Evolutionary conservation across 768 basidiomycete species (phyloP).

Genomic region (Amanita exitialis): DNA sequence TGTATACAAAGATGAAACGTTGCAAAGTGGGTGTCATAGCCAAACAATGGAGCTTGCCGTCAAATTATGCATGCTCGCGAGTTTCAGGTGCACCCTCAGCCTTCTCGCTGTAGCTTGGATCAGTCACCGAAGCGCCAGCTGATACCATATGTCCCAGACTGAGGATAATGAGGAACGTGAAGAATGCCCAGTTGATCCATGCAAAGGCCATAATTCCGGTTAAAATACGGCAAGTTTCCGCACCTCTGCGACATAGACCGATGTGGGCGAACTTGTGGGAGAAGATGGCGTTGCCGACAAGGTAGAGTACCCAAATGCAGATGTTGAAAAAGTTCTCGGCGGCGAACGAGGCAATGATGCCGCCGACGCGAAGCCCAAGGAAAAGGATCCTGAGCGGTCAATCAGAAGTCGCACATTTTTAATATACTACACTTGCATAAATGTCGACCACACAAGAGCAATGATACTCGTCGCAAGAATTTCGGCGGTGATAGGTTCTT

Average conservation of each 20-base stretch:
- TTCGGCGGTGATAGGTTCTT: constrained; percentile 57
- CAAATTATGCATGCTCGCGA: background rate
- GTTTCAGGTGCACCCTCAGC: background rate
- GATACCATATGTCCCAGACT: constrained; percentile 18
- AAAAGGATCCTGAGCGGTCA: constrained; percentile 27
- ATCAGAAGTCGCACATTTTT: constrained; percentile 8
- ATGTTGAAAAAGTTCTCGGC: constrained; percentile 39
- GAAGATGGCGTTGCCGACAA: constrained; percentile 52
- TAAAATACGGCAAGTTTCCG: constrained; percentile 46
- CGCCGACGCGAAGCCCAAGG: constrained; percentile 15
- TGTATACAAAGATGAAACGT: no score
- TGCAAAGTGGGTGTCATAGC: no score
- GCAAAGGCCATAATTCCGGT: constrained; percentile 57
- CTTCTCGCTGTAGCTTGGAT: constrained; percentile 13
- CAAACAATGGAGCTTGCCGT: no score
- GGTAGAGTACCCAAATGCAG: constrained; percentile 50
- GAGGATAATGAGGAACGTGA: constrained; percentile 37
- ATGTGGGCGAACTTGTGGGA: constrained; percentile 49
- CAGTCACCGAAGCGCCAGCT: constrained; percentile 9
- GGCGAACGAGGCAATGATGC: constrained; percentile 30
- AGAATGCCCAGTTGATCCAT: constrained; percentile 54
- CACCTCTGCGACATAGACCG: constrained; percentile 40
- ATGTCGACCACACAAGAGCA: constrained; percentile 39
- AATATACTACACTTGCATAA: constrained; percentile 31
- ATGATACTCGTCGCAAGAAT: constrained; percentile 44